Percentiles rank a stretch among this genome's conserved stretches.
phyloP scores from a whole-genome alignment of 371 early-diverging fungal species.

The Mortierella polycephala region DNA sequence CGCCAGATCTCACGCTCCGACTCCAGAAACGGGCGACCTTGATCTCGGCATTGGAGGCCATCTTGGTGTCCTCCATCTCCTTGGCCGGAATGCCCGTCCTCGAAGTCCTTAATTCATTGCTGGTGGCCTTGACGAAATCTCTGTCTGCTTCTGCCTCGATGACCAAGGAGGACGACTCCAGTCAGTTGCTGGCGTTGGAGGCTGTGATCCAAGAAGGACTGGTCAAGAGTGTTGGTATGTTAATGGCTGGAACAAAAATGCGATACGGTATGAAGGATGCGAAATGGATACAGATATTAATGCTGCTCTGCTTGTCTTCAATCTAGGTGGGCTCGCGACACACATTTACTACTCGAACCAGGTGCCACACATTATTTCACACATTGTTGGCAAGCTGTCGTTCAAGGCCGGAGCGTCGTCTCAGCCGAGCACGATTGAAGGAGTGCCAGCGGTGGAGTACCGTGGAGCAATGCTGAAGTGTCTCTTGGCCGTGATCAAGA shows the following conservation, averaged over 20 bases:
- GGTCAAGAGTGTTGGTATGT: slow-evolving; percentile 63
- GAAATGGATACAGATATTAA: neutral
- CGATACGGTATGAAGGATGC: neutral
- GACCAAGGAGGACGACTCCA: slow-evolving; percentile 50
- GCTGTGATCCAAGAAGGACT: slow-evolving; percentile 63
- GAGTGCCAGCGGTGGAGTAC: slow-evolving; percentile 58
- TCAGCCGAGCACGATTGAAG: slow-evolving; percentile 56
- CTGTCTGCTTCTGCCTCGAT: slow-evolving; percentile 39
- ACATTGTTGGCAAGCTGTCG: slow-evolving; percentile 72
- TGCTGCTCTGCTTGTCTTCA: no score
- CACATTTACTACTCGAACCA: slow-evolving; percentile 92
- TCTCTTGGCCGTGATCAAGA: slow-evolving; percentile 54
- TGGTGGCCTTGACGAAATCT: slow-evolving; percentile 65
- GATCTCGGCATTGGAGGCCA: slow-evolving; percentile 62
- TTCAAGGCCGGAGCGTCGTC: slow-evolving; percentile 53
- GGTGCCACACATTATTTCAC: slow-evolving; percentile 81
- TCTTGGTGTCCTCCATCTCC: slow-evolving; percentile 65
- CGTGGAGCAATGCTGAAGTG: slow-evolving; percentile 60
- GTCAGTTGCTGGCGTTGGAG: slow-evolving; percentile 48
- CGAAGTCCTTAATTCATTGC: slow-evolving; percentile 82
- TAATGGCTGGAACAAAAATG: neutral
- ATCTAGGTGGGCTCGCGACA: slow-evolving; percentile 75
- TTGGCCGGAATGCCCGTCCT: slow-evolving; percentile 82
- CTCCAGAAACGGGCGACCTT: slow-evolving; percentile 66
- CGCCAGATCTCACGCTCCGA: slow-evolving; percentile 37